A percentile compares a stretch with the other conserved stretches of the same genome.
phyloP scores from a whole-genome alignment of 78 protist species.

The Cavenderia fasciculata region DNA sequence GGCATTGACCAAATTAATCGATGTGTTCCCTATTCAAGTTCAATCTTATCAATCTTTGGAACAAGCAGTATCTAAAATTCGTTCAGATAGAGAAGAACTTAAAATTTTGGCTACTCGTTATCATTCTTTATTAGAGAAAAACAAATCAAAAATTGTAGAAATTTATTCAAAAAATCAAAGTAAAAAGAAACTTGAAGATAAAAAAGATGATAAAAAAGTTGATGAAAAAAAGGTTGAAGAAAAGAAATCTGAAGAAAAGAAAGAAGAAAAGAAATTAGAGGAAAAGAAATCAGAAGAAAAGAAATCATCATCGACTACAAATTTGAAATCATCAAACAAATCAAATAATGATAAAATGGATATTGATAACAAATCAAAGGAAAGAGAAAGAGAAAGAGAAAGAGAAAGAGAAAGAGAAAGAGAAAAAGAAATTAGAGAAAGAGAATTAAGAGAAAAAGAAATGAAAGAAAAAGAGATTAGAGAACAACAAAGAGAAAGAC shows the following conservation, averaged over 20 bases:
- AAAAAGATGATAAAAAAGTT: not conserved
- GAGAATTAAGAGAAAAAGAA: conserved; percentile 28
- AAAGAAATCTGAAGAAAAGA: not conserved
- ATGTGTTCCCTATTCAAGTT: conserved; percentile 46
- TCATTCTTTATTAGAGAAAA: conserved; percentile 42
- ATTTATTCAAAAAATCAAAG: not conserved
- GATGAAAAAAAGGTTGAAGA: not conserved
- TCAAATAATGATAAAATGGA: no score
- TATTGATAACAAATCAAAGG: no score
- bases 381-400: not conserved
- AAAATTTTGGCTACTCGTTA: conserved; percentile 50
- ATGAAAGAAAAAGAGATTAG: conserved; percentile 1
- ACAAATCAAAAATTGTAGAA: conserved; percentile 25
- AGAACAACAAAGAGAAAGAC: conserved; percentile 1
- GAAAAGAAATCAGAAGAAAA: not conserved
- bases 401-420: not conserved
- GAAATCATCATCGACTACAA: not conserved
- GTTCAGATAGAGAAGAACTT: conserved; percentile 13
- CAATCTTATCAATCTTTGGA: not conserved
- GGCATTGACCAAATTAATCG: conserved; percentile 45
- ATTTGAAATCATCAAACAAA: no score
- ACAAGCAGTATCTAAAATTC: not conserved
- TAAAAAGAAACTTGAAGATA: not conserved
- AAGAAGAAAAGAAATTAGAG: not conserved
- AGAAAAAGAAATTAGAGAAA: not conserved